Percentiles rank a stretch among this genome's conserved stretches.
Conservation (phyloP, 202 grass and related monocot genomes). For the Zoysia matrella region DNA sequence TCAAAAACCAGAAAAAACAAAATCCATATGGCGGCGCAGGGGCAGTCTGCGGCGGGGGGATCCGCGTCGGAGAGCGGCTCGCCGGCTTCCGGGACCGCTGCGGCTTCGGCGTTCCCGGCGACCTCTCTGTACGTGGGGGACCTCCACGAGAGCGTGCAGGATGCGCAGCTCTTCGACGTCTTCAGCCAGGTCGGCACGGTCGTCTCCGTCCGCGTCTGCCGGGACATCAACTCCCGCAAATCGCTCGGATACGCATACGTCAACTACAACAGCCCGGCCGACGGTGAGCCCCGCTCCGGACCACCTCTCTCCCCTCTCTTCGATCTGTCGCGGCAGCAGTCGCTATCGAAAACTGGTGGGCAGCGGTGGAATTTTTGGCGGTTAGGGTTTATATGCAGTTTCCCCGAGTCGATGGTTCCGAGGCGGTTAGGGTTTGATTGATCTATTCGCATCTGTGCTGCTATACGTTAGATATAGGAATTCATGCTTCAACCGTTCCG, state of each 20-base stretch:
- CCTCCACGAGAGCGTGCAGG: constrained; percentile 77
- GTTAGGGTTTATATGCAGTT: constrained; percentile 16
- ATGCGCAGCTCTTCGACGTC: constrained; percentile 84
- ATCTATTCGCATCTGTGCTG: too few species aligned
- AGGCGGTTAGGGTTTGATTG: not conserved
- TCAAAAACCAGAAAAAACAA: constrained; percentile 33
- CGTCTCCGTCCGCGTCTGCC: constrained; percentile 87
- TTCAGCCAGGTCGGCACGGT: constrained; percentile 86
- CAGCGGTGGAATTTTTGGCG: not conserved
- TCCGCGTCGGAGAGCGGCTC: constrained; percentile 44
- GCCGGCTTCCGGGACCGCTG: constrained; percentile 30
- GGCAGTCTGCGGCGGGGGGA: constrained; percentile 42
- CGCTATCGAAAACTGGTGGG: too few species aligned
- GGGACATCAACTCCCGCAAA: constrained; percentile 75
- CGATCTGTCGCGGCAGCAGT: not conserved
- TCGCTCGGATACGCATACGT: constrained; percentile 92
- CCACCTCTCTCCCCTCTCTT: not conserved
- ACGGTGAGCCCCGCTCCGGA: constrained; percentile 52
- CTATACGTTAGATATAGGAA: not conserved
- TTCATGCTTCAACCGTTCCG: not conserved
- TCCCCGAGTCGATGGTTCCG: not conserved
- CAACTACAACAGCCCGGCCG: constrained; percentile 79
- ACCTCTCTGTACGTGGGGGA: constrained; percentile 94
- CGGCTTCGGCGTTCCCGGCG: constrained; percentile 54
- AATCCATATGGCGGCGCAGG: constrained; percentile 57